Percentiles rank a stretch among this genome's conserved stretches.
phyloP scores from a whole-genome alignment of 768 basidiomycete genomes.

The Fibroporia radiculosa region DNA sequence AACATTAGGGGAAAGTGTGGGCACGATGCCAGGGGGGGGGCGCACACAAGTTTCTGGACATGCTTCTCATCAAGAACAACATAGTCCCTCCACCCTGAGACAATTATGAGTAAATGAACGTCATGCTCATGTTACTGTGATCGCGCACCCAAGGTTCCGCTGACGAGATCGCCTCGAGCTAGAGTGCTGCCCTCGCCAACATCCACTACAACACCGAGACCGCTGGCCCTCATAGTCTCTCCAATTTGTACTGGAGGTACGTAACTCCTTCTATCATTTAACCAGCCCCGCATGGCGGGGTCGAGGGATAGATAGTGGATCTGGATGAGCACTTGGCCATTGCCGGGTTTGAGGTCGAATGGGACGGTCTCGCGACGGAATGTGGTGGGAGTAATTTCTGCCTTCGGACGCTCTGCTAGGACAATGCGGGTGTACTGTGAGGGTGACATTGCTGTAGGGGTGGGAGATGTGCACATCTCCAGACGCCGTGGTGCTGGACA shows the following conservation, averaged over 20 bases:
- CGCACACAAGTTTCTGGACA: constrained; percentile 50
- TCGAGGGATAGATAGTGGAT: constrained; percentile 78
- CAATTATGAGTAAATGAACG: not conserved
- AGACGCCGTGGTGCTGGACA: no score
- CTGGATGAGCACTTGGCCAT: constrained; percentile 59
- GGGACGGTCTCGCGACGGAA: constrained; percentile 56
- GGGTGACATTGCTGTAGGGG: not conserved
- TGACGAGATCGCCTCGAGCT: constrained; percentile 63
- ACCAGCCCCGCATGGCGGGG: constrained; percentile 83
- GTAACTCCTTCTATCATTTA: constrained; percentile 68
- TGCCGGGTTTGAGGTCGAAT: constrained; percentile 45
- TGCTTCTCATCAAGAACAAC: constrained; percentile 48
- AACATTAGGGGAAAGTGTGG: not conserved
- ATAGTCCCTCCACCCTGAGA: constrained; percentile 75
- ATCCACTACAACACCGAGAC: constrained; percentile 58
- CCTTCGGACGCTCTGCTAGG: constrained; percentile 65
- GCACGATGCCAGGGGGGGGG: not conserved
- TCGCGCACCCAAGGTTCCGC: constrained; percentile 50
- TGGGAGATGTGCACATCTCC: no score
- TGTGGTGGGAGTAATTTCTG: constrained; percentile 62
- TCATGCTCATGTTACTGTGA: not conserved
- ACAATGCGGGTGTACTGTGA: constrained; percentile 55
- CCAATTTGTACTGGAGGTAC: constrained; percentile 47
- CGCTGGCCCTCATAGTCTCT: constrained; percentile 64
- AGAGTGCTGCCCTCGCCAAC: constrained; percentile 47